Conservation (phyloP, 2,329 filamentous ascomycete species). For the Curvularia hawaiiensis region DNA sequence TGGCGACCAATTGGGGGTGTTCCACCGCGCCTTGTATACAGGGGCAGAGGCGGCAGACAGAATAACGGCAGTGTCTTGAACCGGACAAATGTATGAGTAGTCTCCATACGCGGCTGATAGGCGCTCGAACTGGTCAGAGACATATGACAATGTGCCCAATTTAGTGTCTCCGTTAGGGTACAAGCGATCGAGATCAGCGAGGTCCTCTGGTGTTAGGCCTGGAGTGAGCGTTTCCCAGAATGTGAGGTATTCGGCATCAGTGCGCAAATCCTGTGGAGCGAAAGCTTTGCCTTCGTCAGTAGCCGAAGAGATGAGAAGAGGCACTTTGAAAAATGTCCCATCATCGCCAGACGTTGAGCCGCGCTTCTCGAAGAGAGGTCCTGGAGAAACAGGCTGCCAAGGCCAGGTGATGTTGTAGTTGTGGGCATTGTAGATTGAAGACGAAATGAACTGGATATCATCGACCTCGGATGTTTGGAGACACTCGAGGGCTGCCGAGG, state of each 20-base stretch:
- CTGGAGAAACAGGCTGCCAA: conserved; percentile 56
- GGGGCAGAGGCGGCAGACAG: conserved; percentile 29
- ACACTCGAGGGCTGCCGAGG: conserved; percentile 45
- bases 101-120: conserved; percentile 50
- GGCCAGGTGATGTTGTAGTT: conserved; percentile 54
- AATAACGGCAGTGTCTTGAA: conserved; percentile 39
- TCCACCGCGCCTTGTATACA: conserved; percentile 46
- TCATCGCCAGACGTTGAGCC: conserved; percentile 48
- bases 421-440: conserved; percentile 47
- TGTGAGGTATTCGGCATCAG: conserved; percentile 45
- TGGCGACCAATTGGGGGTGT: conserved; percentile 38
- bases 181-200: conserved; percentile 35
- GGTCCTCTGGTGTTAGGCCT: conserved; percentile 34
- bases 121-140: conserved; percentile 53
- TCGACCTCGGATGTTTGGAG: conserved; percentile 46
- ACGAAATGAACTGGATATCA: conserved; percentile 49
- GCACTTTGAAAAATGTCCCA: conserved; percentile 43
- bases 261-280: conserved; percentile 39
- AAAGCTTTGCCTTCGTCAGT: conserved; percentile 44
- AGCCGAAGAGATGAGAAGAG: conserved; percentile 44
- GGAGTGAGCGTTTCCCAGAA: conserved; percentile 38
- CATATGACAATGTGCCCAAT: conserved; percentile 39
- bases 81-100: conserved; percentile 45
- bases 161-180: conserved; percentile 34
- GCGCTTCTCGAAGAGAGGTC: conserved; percentile 54